These are phyloP conservation scores for Picochlorum sp. DNA, from an alignment of 139 green algal genomes.

Conservation along the genomic window DNA sequence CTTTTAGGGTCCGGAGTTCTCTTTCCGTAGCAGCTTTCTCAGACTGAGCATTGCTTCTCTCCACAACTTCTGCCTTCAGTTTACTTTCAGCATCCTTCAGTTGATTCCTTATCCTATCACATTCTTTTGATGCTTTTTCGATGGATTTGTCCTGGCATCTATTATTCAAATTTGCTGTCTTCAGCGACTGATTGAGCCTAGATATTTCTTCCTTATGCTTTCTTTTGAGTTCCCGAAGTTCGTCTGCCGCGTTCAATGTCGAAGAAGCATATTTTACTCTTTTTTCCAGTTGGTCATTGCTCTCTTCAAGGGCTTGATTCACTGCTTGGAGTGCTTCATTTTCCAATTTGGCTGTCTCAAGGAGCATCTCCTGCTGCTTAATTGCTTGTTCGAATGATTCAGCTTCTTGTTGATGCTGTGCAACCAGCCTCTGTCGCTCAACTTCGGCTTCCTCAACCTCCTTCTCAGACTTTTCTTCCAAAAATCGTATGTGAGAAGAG, in stretches of 20 bases:
- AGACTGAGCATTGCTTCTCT: not conserved
- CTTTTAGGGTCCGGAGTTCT: not conserved
- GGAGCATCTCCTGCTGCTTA: not conserved
- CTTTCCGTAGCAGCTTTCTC: not conserved
- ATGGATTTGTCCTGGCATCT: not conserved
- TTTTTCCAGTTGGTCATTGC: conserved; percentile 27
- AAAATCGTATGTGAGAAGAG: conserved; percentile 35
- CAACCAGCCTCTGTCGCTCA: not conserved
- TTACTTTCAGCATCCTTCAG: not conserved
- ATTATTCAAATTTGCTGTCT: not conserved
- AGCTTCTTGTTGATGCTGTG: not conserved
- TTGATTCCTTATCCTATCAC: not conserved
- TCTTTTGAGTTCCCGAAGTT: conserved; percentile 64
- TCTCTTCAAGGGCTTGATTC: conserved; percentile 10
- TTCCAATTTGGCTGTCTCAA: conserved; percentile 7
- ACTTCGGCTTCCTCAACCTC: conserved; percentile 25
- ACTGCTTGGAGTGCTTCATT: conserved; percentile 4
- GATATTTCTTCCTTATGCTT: conserved; percentile 66
- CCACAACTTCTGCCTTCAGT: not conserved
- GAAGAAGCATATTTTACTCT: conserved; percentile 53
- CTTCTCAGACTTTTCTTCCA: conserved; percentile 53
- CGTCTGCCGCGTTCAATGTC: conserved; percentile 55
- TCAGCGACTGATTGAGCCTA: conserved; percentile 34
- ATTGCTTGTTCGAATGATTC: not conserved
- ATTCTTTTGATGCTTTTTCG: not conserved